Conservation (phyloP, 306 rosid genomes). For the Hylodesmum podocarpum region DNA sequence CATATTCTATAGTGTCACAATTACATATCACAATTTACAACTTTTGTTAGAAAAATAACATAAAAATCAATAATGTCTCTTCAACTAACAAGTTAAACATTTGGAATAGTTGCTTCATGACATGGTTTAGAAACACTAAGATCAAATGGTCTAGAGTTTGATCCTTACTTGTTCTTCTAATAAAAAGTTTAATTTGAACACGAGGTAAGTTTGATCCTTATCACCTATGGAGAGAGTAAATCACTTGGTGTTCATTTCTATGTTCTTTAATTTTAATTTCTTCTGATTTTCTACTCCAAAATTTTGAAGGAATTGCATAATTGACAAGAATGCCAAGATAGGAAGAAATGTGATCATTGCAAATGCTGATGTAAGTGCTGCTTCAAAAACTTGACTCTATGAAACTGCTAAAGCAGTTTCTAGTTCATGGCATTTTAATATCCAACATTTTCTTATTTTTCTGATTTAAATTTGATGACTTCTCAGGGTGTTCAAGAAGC, state of each 20-base stretch:
- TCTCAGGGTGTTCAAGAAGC: slow-evolving; percentile 82
- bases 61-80: not conserved
- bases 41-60: not conserved
- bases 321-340: slow-evolving; percentile 91
- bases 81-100: not conserved
- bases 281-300: slow-evolving; percentile 22
- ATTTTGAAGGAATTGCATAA: slow-evolving; percentile 71
- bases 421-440: not conserved
- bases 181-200: not conserved
- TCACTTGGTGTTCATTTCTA: not conserved
- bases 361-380: slow-evolving; percentile 66
- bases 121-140: not conserved
- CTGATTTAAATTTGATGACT: slow-evolving; percentile 5
- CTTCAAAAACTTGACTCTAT: not conserved
- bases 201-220: not conserved
- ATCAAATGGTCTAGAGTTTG: not conserved
- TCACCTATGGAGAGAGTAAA: not conserved
- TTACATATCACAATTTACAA: not conserved
- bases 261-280: not conserved
- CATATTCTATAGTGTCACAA: not conserved
- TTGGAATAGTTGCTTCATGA: not conserved
- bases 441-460: not conserved
- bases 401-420: not conserved
- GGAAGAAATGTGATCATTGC: slow-evolving; percentile 72
- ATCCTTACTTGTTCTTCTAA: not conserved